Percentiles rank a stretch among this genome's conserved stretches.
phyloP scores from a whole-genome alignment of 768 basidiomycete species.

The Naematelia encephala region DNA sequence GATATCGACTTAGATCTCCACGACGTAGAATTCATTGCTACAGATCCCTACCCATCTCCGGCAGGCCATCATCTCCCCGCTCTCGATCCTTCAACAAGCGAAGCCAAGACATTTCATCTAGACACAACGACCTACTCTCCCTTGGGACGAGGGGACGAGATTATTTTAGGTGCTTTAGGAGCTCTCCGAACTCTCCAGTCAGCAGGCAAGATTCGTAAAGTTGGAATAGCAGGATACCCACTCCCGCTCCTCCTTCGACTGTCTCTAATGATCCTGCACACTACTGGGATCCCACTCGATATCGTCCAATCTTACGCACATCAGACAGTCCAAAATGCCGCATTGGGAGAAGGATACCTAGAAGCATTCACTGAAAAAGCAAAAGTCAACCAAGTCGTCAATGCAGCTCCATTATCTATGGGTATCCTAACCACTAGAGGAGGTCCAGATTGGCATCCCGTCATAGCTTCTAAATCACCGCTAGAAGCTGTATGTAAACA shows the following conservation, averaged over 20 bases:
- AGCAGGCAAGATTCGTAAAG: conserved; percentile 42
- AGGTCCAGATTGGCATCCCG: conserved; percentile 49
- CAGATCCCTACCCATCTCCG: conserved; percentile 17
- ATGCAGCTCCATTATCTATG: conserved; percentile 51
- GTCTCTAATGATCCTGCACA: conserved; percentile 29
- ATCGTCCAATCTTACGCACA: conserved; percentile 50
- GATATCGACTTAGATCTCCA: conserved; percentile 46
- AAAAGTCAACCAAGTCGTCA: conserved; percentile 35
- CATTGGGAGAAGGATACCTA: conserved; percentile 37
- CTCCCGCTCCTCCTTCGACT: conserved; percentile 48
- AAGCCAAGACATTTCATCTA: conserved; percentile 17
- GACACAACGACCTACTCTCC: conserved; percentile 4
- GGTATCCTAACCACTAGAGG: conserved; percentile 42
- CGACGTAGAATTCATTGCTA: conserved; percentile 48
- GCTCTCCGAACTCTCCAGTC: conserved; percentile 32
- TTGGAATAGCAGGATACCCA: conserved; percentile 49
- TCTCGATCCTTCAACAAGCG: conserved; percentile 8
- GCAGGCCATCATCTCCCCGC: conserved; percentile 28
- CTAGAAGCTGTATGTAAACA: conserved; percentile 22
- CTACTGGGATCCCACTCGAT: conserved; percentile 32
- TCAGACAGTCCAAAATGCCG: conserved; percentile 44
- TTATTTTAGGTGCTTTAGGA: conserved; percentile 25
- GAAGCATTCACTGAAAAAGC: conserved; percentile 26
- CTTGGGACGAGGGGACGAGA: conserved; percentile 19
- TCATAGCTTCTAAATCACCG: conserved; percentile 4